These are phyloP conservation scores for Wallacemonas sp. DNA, from an alignment of 208 protist species.

Conservation along the genomic window DNA sequence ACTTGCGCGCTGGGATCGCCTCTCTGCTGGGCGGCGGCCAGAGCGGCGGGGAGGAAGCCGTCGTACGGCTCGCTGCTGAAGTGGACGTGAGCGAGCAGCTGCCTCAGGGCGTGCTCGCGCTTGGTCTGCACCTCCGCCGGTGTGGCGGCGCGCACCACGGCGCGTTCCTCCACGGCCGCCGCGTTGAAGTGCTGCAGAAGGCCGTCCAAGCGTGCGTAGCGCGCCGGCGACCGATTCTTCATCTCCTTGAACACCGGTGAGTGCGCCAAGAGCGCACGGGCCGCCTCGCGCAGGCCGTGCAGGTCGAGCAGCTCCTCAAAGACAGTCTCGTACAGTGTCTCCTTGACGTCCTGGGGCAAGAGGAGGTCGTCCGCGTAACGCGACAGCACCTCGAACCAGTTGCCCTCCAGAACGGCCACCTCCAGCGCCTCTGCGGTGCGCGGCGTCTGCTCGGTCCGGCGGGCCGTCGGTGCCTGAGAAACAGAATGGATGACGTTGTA, in stretches of 20 bases:
- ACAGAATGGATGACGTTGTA: conserved; percentile 71
- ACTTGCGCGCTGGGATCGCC: background rate
- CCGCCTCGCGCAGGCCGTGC: conserved; percentile 60
- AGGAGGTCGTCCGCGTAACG: conserved; percentile 68
- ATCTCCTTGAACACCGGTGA: conserved; percentile 73
- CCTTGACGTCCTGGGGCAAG: conserved; percentile 67
- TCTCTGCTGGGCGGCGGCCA: conserved; percentile 24
- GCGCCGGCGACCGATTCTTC: conserved; percentile 41
- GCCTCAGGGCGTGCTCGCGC: conserved; percentile 46
- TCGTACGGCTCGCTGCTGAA: conserved; percentile 54
- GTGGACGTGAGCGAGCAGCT: conserved; percentile 52
- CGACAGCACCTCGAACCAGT: conserved; percentile 71
- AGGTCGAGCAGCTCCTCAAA: conserved; percentile 79
- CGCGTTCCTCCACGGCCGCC: conserved; percentile 21
- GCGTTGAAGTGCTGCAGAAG: conserved; percentile 47
- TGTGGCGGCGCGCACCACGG: background rate
- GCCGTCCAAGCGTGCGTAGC: conserved; percentile 66
- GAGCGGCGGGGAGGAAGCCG: conserved; percentile 44
- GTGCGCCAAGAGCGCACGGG: conserved; percentile 73
- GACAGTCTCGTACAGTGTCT: conserved; percentile 75
- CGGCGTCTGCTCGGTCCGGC: conserved; percentile 5
- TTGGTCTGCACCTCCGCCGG: conserved; percentile 32
- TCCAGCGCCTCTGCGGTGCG: conserved; percentile 39
- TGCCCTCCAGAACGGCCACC: conserved; percentile 60
- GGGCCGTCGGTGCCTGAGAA: conserved; percentile 6